Percentiles rank a stretch among this genome's conserved stretches.
These are phyloP conservation scores for Agroathelia rolfsii DNA, from an alignment of 1,284 basidiomycete genomes.

Conservation along the genomic window DNA sequence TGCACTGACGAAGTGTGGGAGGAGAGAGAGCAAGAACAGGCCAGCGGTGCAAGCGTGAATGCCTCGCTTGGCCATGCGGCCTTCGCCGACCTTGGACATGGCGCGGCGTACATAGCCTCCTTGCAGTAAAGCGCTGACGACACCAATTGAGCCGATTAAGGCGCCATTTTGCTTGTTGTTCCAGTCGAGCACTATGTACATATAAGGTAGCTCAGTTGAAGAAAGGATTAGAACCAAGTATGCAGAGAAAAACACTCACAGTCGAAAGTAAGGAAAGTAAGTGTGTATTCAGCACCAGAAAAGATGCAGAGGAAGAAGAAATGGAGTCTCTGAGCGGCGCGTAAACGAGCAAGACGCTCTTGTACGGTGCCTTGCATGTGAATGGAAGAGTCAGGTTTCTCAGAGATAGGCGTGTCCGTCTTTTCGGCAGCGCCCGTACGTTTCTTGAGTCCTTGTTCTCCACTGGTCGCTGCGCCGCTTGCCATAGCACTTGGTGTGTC, in stretches of 20 bases:
- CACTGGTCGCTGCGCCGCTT: constrained; percentile 12
- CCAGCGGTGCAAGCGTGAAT: constrained; percentile 61
- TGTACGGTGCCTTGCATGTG: constrained; percentile 31
- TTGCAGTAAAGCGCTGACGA: constrained; percentile 80
- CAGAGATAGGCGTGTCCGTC: too few relatives aligned
- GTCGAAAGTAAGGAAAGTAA: constrained; percentile 85
- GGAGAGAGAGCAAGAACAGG: constrained; percentile 56
- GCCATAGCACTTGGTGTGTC: constrained; percentile 13
- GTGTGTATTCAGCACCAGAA: constrained; percentile 86
- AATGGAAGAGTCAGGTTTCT: constrained; percentile 10
- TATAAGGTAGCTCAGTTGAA: constrained; percentile 4
- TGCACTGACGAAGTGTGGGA: constrained; percentile 50
- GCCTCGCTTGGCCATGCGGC: constrained; percentile 70
- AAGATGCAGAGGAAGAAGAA: constrained; percentile 81
- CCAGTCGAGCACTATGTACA: constrained; percentile 66
- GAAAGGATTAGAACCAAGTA: not conserved
- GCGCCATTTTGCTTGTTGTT: constrained; percentile 83
- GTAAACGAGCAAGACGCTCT: constrained; percentile 42
- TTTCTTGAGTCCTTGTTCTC: constrained; percentile 9
- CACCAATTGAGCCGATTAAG: constrained; percentile 80
- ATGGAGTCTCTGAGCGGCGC: constrained; percentile 55
- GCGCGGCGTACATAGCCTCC: constrained; percentile 83
- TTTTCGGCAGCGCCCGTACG: too few relatives aligned
- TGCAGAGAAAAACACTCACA: constrained; percentile 35
- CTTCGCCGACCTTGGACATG: constrained; percentile 62